These are phyloP conservation scores for Volvox carteri DNA, from an alignment of 163 green algal genomes.

Conservation along the genomic window DNA sequence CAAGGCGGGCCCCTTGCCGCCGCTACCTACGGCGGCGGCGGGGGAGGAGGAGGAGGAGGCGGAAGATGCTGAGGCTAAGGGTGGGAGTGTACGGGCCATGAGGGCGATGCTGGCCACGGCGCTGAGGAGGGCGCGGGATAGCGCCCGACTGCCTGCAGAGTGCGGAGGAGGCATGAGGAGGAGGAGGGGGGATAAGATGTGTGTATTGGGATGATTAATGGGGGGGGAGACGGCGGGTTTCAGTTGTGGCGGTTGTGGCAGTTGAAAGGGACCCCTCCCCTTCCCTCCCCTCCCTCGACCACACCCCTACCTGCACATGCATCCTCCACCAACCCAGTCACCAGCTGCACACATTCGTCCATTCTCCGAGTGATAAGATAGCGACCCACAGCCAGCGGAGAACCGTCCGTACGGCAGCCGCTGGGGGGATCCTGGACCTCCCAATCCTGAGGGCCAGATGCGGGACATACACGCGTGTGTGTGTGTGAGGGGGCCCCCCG, in stretches of 20 bases:
- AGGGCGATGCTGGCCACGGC: constrained; percentile 28
- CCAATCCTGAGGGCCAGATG: constrained; percentile 29
- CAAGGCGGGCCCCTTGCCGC: too few relatives aligned
- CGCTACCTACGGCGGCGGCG: not conserved
- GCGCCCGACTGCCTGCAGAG: constrained; percentile 41
- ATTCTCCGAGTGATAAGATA: constrained; percentile 25
- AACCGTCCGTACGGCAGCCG: constrained; percentile 2
- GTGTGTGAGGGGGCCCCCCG: not conserved
- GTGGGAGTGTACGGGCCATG: constrained; percentile 41
- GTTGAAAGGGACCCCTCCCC: too few relatives aligned
- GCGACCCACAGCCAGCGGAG: constrained; percentile 9
- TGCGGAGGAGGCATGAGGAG: not conserved
- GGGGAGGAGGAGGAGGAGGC: not conserved
- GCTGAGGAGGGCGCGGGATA: constrained; percentile 2
- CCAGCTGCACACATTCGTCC: not conserved
- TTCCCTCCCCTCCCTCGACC: not conserved
- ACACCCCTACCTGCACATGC: constrained; percentile 15
- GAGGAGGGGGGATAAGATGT: not conserved
- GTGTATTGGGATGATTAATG: not conserved
- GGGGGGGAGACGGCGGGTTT: not conserved
- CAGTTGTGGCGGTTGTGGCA: too few relatives aligned
- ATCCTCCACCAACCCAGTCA: constrained; percentile 29
- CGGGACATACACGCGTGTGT: not conserved
- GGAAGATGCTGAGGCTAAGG: not conserved
- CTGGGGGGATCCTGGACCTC: constrained; percentile 38